These are phyloP conservation scores for Saccharum spontaneum DNA, from an alignment of 176 grass and related monocot species.

Conservation along the genomic window DNA sequence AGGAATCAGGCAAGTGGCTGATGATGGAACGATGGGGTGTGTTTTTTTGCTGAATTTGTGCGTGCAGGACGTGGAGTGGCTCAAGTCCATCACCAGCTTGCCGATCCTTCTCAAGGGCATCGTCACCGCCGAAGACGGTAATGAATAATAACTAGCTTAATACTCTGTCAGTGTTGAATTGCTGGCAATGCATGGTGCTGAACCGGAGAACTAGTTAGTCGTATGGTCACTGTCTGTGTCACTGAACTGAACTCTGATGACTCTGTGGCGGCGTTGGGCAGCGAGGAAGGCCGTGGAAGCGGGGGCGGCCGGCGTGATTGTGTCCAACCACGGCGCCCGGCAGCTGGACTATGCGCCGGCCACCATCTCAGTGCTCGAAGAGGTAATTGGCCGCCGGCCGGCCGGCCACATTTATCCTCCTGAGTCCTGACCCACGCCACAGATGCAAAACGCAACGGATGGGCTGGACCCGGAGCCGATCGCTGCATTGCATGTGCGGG, in stretches of 20 bases:
- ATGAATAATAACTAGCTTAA: background rate
- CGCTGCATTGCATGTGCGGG: background rate
- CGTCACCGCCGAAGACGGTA: slow-evolving; percentile 82
- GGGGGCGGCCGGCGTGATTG: slow-evolving; percentile 63
- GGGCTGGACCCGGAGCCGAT: background rate
- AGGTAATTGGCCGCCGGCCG: slow-evolving; percentile 36
- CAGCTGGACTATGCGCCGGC: slow-evolving; percentile 81
- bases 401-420: background rate
- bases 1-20: background rate
- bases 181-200: background rate
- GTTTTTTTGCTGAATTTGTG: background rate
- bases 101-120: slow-evolving; percentile 84
- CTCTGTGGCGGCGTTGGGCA: background rate
- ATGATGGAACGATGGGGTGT: background rate
- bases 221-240: background rate
- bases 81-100: slow-evolving; percentile 75
- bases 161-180: background rate
- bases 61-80: slow-evolving; percentile 72
- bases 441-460: background rate
- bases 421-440: background rate
- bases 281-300: slow-evolving; percentile 69
- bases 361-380: slow-evolving; percentile 76
- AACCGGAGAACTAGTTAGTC: background rate
- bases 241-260: background rate
- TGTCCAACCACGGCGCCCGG: slow-evolving; percentile 85